Evolutionary conservation across 2,329 filamentous ascomycete genomes (phyloP).

Genomic region (Intubia oerlemansii): DNA sequence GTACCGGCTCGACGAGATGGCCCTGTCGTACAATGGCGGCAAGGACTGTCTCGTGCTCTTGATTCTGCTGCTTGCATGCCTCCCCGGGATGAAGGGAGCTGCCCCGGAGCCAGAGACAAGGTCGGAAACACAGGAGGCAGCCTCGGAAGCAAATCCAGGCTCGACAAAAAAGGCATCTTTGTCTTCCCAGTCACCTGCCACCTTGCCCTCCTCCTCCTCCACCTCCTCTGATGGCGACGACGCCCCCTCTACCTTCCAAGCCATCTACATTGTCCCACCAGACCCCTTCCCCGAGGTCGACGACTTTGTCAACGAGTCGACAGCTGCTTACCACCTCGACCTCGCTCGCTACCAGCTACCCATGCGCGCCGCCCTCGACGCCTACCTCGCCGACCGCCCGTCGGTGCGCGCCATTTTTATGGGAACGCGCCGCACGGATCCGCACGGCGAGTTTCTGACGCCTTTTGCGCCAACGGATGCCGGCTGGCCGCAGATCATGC

Average conservation of each 20-base stretch:
- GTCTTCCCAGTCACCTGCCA: too few relatives aligned
- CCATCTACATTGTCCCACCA: conserved; percentile 72
- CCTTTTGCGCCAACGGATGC: conserved; percentile 76
- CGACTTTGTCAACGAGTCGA: conserved; percentile 52
- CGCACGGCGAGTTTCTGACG: conserved; percentile 58
- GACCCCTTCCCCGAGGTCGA: conserved; percentile 78
- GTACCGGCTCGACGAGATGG: conserved; percentile 65
- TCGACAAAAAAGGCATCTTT: too few relatives aligned
- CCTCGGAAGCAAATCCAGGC: too few relatives aligned
- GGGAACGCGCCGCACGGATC: conserved; percentile 77
- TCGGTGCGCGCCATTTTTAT: conserved; percentile 62
- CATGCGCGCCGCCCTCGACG: conserved; percentile 63
- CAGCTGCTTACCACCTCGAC: conserved; percentile 49
- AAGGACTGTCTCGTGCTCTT: conserved; percentile 94
- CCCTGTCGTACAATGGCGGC: conserved; percentile 89
- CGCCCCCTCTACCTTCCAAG: conserved; percentile 35
- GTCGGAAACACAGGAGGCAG: too few relatives aligned
- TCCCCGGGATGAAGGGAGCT: too few relatives aligned
- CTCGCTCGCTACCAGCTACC: conserved; percentile 53
- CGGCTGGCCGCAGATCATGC: conserved; percentile 83
- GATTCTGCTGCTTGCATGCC: conserved; percentile 57
- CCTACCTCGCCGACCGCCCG: conserved; percentile 47
- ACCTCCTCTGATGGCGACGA: too few relatives aligned
- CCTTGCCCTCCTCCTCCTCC: conserved; percentile 3
- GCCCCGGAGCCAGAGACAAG: too few relatives aligned